These are phyloP conservation scores for Lecanicillium sp. DNA, from an alignment of 2,329 filamentous ascomycete species.

Conservation along the genomic window DNA sequence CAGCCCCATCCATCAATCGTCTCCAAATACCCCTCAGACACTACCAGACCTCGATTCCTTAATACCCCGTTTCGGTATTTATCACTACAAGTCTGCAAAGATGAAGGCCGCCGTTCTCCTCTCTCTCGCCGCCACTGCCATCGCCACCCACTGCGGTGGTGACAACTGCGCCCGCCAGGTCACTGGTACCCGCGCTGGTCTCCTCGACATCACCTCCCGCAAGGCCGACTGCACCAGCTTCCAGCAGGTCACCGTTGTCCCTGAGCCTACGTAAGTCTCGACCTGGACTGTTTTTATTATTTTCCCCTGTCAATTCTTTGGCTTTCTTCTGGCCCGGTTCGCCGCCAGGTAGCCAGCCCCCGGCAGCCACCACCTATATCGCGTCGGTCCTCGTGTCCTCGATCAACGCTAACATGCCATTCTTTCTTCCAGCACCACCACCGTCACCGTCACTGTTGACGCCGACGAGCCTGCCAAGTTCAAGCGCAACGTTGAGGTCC, in stretches of 20 bases:
- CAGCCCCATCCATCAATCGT: constrained; percentile 7
- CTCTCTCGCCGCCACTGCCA: constrained; percentile 27
- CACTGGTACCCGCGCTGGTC: constrained; percentile 32
- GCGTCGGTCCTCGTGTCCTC: no score
- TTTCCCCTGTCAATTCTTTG: not conserved
- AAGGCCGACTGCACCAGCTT: constrained; percentile 33
- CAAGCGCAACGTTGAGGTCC: constrained; percentile 21
- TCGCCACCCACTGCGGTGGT: constrained; percentile 28
- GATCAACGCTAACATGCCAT: constrained; percentile 1
- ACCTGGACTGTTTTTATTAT: constrained; percentile 7
- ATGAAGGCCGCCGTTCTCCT: constrained; percentile 35
- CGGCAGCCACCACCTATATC: no score
- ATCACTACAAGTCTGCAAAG: constrained; percentile 14
- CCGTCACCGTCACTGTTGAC: constrained; percentile 31
- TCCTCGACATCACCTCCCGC: constrained; percentile 25
- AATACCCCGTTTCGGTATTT: not conserved
- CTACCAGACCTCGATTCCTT: constrained; percentile 4
- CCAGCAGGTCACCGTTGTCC: constrained; percentile 30
- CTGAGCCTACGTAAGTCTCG: constrained; percentile 32
- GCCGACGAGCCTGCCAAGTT: constrained; percentile 18
- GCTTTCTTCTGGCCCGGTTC: not conserved
- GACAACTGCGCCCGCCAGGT: constrained; percentile 41
- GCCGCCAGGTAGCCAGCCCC: no score
- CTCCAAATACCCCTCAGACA: constrained; percentile 2
- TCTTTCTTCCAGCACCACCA: constrained; percentile 21